A percentile compares a stretch with the other conserved stretches of the same genome.
phyloP scores from a whole-genome alignment of 1,139 yeast genomes.

The Hemisphaericaspora lyxosophila region DNA sequence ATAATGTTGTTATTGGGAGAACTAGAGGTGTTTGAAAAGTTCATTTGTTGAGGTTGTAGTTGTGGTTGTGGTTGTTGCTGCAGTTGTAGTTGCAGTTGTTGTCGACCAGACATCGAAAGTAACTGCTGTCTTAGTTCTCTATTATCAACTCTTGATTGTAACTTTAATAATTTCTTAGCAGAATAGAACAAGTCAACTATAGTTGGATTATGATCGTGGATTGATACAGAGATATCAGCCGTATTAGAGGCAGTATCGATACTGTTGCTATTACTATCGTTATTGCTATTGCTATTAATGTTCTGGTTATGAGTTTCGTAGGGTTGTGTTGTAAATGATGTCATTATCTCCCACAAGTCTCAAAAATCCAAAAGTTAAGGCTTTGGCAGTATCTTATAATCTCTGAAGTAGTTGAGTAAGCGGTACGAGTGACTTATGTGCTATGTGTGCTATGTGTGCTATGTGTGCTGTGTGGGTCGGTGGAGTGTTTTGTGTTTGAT shows the following conservation, averaged over 20 bases:
- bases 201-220: conserved; percentile 25
- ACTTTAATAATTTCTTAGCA: conserved; percentile 40
- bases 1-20: background rate
- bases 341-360: background rate
- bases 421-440: too few species aligned
- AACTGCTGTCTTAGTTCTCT: conserved; percentile 39
- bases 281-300: background rate
- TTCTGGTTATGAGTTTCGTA: background rate
- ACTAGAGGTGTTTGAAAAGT: background rate
- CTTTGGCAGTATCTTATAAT: too few species aligned
- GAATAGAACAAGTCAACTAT: conserved; percentile 45
- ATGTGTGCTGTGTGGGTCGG: too few species aligned
- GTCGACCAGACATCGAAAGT: conserved; percentile 17
- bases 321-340: conserved; percentile 1
- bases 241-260: background rate
- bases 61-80: conserved; percentile 1
- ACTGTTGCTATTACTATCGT: background rate
- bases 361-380: background rate
- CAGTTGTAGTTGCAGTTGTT: conserved; percentile 1
- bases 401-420: too few species aligned
- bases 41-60: conserved; percentile 5
- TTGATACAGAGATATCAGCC: background rate
- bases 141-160: conserved; percentile 45
- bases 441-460: too few species aligned
- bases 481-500: too few species aligned